Evolutionary conservation across 2,329 filamentous ascomycete species (phyloP).

Genomic region (Hansfordia pulvinata): DNA sequence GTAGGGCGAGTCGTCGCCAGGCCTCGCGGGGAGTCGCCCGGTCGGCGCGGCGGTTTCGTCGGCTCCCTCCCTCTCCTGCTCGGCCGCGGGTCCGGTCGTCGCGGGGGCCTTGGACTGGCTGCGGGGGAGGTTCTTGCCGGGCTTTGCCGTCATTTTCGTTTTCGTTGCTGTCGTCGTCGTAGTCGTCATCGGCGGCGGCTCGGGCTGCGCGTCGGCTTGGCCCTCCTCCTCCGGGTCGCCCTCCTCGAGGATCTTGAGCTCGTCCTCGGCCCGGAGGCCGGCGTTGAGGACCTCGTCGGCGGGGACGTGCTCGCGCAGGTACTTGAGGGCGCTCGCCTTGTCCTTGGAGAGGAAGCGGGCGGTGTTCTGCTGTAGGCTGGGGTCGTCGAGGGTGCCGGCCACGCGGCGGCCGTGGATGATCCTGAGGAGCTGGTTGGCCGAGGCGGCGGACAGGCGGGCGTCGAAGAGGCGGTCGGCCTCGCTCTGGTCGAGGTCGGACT

Average conservation of each 20-base stretch:
- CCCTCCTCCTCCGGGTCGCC: conserved; percentile 9
- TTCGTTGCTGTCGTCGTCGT: too few species aligned
- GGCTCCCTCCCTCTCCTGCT: conserved; percentile 7
- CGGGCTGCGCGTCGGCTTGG: conserved; percentile 6
- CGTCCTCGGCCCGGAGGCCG: conserved; percentile 47
- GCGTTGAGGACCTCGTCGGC: conserved; percentile 50
- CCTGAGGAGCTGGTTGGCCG: conserved; percentile 39
- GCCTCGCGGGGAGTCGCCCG: conserved; percentile 15
- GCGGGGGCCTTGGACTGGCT: too few species aligned
- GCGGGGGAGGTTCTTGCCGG: too few species aligned
- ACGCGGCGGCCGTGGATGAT: conserved; percentile 51
- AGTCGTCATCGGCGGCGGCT: conserved; percentile 15
- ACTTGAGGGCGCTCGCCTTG: conserved; percentile 32
- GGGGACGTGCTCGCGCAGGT: conserved; percentile 37
- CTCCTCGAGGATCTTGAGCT: conserved; percentile 38
- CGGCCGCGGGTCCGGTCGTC: too few species aligned
- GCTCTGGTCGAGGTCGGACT: conserved; percentile 29
- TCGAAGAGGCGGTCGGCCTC: conserved; percentile 39
- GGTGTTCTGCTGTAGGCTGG: conserved; percentile 33
- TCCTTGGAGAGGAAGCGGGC: conserved; percentile 25
- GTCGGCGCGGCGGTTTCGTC: conserved; percentile 5
- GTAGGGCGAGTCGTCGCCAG: conserved; percentile 33
- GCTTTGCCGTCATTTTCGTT: too few species aligned
- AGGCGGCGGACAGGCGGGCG: conserved; percentile 23
- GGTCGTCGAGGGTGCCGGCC: conserved; percentile 49